These are phyloP conservation scores for Alternaria gaisen DNA, from an alignment of 2,329 filamentous ascomycete species.

Conservation along the genomic window DNA sequence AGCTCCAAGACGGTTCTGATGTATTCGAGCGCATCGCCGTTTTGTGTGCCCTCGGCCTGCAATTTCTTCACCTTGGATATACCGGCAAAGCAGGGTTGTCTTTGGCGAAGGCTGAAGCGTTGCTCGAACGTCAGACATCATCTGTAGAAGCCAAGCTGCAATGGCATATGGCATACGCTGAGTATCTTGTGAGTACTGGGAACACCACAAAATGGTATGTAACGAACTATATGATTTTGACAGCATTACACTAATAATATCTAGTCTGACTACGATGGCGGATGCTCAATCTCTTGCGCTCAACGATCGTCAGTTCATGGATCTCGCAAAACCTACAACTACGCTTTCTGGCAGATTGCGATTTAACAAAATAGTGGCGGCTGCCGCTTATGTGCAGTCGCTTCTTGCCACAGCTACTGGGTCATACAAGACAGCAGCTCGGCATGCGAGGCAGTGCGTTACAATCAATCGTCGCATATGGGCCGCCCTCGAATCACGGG, in stretches of 20 bases:
- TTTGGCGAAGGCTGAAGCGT: constrained; percentile 67
- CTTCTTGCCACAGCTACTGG: constrained; percentile 68
- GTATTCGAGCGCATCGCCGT: constrained; percentile 53
- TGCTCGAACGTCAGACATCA: constrained; percentile 52
- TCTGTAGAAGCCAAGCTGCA: constrained; percentile 59
- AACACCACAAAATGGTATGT: constrained; percentile 67
- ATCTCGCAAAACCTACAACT: constrained; percentile 41
- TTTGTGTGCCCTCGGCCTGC: constrained; percentile 60
- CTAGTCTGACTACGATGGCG: constrained; percentile 41
- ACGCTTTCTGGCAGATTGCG: constrained; percentile 47
- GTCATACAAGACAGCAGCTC: constrained; percentile 56
- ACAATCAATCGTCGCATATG: constrained; percentile 61
- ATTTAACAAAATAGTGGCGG: constrained; percentile 64
- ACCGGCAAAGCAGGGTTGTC: constrained; percentile 65
- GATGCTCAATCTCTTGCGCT: constrained; percentile 41
- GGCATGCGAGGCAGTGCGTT: constrained; percentile 59
- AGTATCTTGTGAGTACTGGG: constrained; percentile 75
- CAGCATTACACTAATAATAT: constrained; percentile 21
- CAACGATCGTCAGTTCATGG: constrained; percentile 39
- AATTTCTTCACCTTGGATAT: constrained; percentile 69
- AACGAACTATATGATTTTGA: background rate
- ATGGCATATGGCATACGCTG: constrained; percentile 76
- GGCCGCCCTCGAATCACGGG: constrained; percentile 59
- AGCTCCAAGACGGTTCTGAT: constrained; percentile 53
- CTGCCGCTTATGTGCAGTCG: constrained; percentile 71